phyloP scores from a whole-genome alignment of 805 yeast genomes.

The Priceomyces haplophilus region DNA sequence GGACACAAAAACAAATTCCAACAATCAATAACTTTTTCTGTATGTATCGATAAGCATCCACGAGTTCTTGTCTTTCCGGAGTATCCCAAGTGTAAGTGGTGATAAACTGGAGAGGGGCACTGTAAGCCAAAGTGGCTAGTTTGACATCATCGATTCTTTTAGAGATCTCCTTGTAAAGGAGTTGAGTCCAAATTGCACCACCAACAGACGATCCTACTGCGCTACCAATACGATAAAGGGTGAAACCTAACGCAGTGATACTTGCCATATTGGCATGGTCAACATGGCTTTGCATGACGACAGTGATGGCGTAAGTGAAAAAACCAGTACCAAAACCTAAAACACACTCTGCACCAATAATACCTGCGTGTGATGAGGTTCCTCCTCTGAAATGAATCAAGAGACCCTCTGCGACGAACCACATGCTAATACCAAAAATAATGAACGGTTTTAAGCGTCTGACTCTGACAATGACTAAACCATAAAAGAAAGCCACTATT shows the following conservation, averaged over 20 bases:
- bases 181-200: conserved; percentile 20
- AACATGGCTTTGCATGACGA: conserved; percentile 15
- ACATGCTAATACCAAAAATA: conserved; percentile 49
- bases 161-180: conserved; percentile 2
- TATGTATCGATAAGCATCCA: conserved; percentile 52
- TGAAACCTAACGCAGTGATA: conserved; percentile 13
- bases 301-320: conserved; percentile 16
- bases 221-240: conserved; percentile 16
- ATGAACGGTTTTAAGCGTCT: conserved; percentile 46
- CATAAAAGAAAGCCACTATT: conserved; percentile 14
- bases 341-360: conserved; percentile 16
- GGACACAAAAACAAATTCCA: conserved; percentile 26
- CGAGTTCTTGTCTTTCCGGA: conserved; percentile 53
- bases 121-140: conserved; percentile 46
- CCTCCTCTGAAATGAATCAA: conserved; percentile 51
- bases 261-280: conserved; percentile 20
- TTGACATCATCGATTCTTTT: conserved; percentile 20
- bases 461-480: conserved; percentile 12
- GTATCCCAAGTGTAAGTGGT: conserved; percentile 53
- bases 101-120: conserved; percentile 48
- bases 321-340: conserved; percentile 20
- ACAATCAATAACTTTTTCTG: conserved; percentile 54
- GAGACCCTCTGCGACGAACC: conserved; percentile 58
- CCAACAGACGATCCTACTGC: conserved; percentile 19
- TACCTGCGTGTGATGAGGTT: conserved; percentile 14